These are phyloP conservation scores for Azolla pinnata DNA, from an alignment of 75 land plant species.

Conservation along the genomic window DNA sequence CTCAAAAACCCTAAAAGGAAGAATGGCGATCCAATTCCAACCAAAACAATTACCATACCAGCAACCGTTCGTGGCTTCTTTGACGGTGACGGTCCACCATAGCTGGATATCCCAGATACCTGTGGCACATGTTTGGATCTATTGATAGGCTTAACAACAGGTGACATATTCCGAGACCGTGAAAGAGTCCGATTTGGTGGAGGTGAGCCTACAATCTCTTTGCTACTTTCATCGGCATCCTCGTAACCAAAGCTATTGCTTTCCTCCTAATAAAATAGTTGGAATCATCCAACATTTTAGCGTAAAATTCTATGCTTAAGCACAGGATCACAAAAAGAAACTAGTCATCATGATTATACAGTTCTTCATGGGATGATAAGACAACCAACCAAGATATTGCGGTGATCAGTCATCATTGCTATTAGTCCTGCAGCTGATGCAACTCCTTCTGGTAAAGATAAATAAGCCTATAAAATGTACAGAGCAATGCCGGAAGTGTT, in stretches of 20 bases:
- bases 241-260: constrained; percentile 19
- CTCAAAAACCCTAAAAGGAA: background rate
- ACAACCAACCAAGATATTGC: constrained; percentile 46
- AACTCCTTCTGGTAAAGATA: constrained; percentile 80
- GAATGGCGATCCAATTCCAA: too few species aligned
- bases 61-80: constrained; percentile 44
- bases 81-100: constrained; percentile 64
- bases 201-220: constrained; percentile 15
- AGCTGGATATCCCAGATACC: constrained; percentile 12
- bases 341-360: too few species aligned
- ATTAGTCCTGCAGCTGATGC: constrained; percentile 73
- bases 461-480: constrained; percentile 63
- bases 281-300: background rate
- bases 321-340: background rate
- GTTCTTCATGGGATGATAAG: too few species aligned
- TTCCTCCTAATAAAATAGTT: constrained; percentile 13
- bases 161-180: background rate
- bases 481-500: background rate
- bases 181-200: constrained; percentile 5
- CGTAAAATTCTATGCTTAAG: background rate
- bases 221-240: constrained; percentile 21
- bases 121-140: background rate
- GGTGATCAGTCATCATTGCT: constrained; percentile 94
- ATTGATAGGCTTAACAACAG: background rate
- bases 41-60: constrained; percentile 5